These are phyloP conservation scores for Pezicula carpinea DNA, from an alignment of 2,329 filamentous ascomycete genomes.

Conservation along the genomic window DNA sequence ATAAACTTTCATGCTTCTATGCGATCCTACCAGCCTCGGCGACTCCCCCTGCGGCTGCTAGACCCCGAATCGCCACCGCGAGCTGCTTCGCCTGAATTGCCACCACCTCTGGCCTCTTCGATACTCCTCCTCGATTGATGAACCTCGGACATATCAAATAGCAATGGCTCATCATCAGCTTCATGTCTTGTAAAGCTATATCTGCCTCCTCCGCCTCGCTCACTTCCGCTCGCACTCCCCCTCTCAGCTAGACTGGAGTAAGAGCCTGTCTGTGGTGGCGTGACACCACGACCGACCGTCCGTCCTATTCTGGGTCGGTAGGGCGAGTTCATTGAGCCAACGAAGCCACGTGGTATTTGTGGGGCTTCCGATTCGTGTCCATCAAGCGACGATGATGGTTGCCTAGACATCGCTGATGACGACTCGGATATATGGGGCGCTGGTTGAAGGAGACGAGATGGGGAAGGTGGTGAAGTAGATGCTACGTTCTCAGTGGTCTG, in stretches of 20 bases:
- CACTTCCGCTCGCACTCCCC: slow-evolving; percentile 27
- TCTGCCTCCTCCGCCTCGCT: slow-evolving; percentile 32
- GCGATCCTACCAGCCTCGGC: slow-evolving; percentile 20
- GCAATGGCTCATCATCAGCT: slow-evolving; percentile 61
- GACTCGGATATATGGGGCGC: slow-evolving; percentile 25
- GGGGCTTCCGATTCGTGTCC: slow-evolving; percentile 19
- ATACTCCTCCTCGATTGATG: slow-evolving; percentile 50
- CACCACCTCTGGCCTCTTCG: slow-evolving; percentile 41
- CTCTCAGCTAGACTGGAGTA: slow-evolving; percentile 30
- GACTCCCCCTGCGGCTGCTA: slow-evolving; percentile 25
- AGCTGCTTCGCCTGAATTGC: slow-evolving; percentile 9
- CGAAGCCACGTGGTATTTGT: slow-evolving; percentile 19
- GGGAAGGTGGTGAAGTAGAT: slow-evolving; percentile 20
- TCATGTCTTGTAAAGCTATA: slow-evolving; percentile 46
- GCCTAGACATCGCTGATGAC: slow-evolving; percentile 19
- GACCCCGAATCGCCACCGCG: slow-evolving; percentile 25
- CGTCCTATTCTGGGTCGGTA: slow-evolving; percentile 27
- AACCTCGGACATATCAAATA: slow-evolving; percentile 72
- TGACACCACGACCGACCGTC: slow-evolving; percentile 25
- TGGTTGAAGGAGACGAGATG: slow-evolving; percentile 28
- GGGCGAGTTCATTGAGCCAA: slow-evolving; percentile 24
- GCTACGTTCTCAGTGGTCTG: slow-evolving; percentile 35
- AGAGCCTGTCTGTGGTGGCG: slow-evolving; percentile 28
- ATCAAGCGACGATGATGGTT: slow-evolving; percentile 25
- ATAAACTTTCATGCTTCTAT: neutral